Evolutionary conservation across 2,329 filamentous ascomycete genomes (phyloP).

Genomic region (Xylariaceae sp.): DNA sequence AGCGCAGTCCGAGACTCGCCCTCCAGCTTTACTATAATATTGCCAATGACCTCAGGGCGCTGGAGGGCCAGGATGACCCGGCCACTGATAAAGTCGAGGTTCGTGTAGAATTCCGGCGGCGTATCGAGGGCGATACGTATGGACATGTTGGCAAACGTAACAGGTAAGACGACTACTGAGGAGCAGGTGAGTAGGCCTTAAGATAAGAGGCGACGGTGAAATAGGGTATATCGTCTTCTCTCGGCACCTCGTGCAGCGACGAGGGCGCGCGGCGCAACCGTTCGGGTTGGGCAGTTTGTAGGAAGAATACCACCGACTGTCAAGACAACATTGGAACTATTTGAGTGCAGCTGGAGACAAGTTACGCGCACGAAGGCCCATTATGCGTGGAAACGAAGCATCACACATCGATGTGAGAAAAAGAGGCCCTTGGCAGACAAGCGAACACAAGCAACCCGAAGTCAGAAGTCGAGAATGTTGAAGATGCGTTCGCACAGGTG

Average conservation of each 20-base stretch:
- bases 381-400: background rate
- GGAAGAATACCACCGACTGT: background rate
- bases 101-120: conserved; percentile 70
- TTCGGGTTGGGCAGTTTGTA: background rate
- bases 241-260: background rate
- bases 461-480: background rate
- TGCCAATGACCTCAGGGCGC: conserved; percentile 65
- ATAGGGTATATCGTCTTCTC: background rate
- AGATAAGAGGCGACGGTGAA: background rate
- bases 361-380: background rate
- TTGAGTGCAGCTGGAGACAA: background rate
- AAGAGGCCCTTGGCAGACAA: background rate
- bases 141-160: conserved; percentile 48
- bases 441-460: background rate
- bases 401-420: background rate
- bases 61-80: conserved; percentile 53
- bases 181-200: background rate
- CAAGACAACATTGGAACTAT: background rate
- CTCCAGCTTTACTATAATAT: conserved; percentile 77
- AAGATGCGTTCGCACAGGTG: too few relatives aligned
- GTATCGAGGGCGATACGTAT: conserved; percentile 64
- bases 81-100: conserved; percentile 69
- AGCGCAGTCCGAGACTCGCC: conserved; percentile 71
- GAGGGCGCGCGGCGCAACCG: background rate
- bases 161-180: background rate